Base-by-base conservation (phyloP, 225 moss, liverwort and hornwort genomes). In the Marchantia paleacea region DNA sequence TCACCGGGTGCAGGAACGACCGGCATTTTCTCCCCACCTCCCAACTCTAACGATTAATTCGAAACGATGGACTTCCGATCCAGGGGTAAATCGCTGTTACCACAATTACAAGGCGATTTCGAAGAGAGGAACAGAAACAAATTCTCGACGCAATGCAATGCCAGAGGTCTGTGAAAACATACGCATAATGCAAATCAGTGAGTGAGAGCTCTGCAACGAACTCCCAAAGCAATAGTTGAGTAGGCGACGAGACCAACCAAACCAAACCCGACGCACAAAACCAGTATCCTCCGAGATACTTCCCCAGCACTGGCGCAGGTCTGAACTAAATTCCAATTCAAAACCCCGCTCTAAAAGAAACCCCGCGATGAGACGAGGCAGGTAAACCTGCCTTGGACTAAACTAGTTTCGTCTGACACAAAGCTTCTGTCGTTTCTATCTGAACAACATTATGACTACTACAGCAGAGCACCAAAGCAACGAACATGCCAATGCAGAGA, bases 1-100 rank as follows among this genome's bases (percentile, higher is more conserved):
- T 97, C 94, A 61, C 93, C 90, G 14, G 86, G 82, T 60, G 83
- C 91, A 90, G 96, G 96, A 82, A 97, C 93, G 75, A 87, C 88
- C 81, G 96, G 94, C 96, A 97, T 97, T 87, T 76, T 85, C 29
- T 30, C 78, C 66, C 83, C 29, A n/a, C 75, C 52, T 10, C 29
- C 26, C 18, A 20, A 58, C 0, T 31, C 57, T 39, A 7, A 55
- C 55, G 14, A 26, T 16, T 25, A 55, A 29, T 57, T 31, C 29
- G 7, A 57, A 30, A 29, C 12, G 16, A 68, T 55, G n/a, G n/a
- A 12, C 55, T 55, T 58, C 5, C 18, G 58, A 58, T 58, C 20
- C 58, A 58, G 58, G 16, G 58, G 10, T 0, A 9, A 25, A 11
- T 7, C 16, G 7, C 22, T n/a, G 24, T 10, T 7, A 24, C n/a